These are phyloP conservation scores for Solanum sitiens DNA, from an alignment of 257 asterid genomes.

Conservation along the genomic window DNA sequence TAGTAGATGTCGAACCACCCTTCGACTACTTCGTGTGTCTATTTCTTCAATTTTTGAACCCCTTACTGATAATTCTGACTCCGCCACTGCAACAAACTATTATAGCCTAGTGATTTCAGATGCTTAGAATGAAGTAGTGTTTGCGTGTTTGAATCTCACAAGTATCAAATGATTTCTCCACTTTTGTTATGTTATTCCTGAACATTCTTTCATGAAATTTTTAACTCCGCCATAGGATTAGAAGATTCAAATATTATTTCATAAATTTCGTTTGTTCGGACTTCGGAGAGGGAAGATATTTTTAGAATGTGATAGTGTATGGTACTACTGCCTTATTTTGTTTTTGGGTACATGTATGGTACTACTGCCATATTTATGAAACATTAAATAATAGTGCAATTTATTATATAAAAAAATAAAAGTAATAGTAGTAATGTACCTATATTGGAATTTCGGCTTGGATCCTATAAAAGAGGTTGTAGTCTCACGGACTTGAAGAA, in stretches of 20 bases:
- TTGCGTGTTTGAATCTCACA: neutral
- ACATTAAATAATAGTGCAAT: neutral
- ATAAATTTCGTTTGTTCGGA: neutral
- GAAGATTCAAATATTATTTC: neutral
- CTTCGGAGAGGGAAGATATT: slow-evolving; percentile 8
- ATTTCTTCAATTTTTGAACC: too few relatives aligned
- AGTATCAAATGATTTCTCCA: neutral
- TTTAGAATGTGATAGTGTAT: neutral
- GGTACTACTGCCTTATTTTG: neutral
- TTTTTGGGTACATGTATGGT: neutral
- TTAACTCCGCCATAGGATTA: too few relatives aligned
- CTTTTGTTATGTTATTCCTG: neutral
- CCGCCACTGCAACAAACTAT: neutral
- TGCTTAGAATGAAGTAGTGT: neutral
- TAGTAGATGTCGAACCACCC: too few relatives aligned
- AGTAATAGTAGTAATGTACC: neutral
- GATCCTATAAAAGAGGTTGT: slow-evolving; percentile 51
- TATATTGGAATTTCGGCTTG: slow-evolving; percentile 22
- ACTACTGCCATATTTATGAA: neutral
- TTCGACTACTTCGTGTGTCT: too few relatives aligned
- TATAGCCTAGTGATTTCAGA: too few relatives aligned
- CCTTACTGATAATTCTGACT: fast-evolving
- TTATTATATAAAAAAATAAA: neutral
- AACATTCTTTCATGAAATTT: neutral
- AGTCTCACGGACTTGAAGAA: slow-evolving; percentile 14